Conservation (phyloP, 768 basidiomycete species). For the Phaeotremella skinneri region DNA sequence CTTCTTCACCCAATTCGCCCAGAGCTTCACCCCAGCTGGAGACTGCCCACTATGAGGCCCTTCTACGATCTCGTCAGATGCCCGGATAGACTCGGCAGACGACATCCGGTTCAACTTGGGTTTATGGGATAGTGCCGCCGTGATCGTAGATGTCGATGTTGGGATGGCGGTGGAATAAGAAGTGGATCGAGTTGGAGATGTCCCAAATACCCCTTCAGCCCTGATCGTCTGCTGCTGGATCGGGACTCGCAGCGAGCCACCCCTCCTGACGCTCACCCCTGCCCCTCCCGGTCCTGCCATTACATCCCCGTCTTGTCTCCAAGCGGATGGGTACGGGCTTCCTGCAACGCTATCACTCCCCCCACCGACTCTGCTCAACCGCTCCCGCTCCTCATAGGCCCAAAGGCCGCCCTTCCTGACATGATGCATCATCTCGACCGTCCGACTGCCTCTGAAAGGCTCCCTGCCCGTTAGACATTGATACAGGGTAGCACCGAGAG, state of each 20-base stretch:
- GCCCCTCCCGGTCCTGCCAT: conserved; percentile 1
- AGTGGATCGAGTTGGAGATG: background rate
- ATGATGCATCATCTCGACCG: conserved; percentile 53
- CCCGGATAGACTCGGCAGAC: conserved; percentile 34
- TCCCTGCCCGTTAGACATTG: conserved; percentile 52
- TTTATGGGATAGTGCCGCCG: conserved; percentile 1
- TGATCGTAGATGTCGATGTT: conserved; percentile 3
- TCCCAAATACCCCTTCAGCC: background rate
- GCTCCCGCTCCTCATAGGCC: conserved; percentile 51
- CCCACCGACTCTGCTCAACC: conserved; percentile 35
- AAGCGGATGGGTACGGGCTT: conserved; percentile 33
- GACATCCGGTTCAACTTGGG: conserved; percentile 32
- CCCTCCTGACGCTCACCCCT: conserved; percentile 26
- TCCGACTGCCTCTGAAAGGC: conserved; percentile 50
- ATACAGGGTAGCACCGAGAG: conserved; percentile 54
- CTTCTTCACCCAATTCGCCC: conserved; percentile 27
- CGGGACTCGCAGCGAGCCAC: conserved; percentile 36
- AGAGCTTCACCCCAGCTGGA: conserved; percentile 29
- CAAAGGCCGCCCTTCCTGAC: conserved; percentile 52
- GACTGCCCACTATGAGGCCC: conserved; percentile 10
- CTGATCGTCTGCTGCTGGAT: background rate
- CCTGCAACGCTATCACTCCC: conserved; percentile 17
- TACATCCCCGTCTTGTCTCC: conserved; percentile 15
- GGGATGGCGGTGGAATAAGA: background rate
- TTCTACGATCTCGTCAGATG: conserved; percentile 24